A percentile compares a stretch with the other conserved stretches of the same genome.
Conservation (phyloP, 768 basidiomycete species). For the Sistotremastrum suecicum region DNA sequence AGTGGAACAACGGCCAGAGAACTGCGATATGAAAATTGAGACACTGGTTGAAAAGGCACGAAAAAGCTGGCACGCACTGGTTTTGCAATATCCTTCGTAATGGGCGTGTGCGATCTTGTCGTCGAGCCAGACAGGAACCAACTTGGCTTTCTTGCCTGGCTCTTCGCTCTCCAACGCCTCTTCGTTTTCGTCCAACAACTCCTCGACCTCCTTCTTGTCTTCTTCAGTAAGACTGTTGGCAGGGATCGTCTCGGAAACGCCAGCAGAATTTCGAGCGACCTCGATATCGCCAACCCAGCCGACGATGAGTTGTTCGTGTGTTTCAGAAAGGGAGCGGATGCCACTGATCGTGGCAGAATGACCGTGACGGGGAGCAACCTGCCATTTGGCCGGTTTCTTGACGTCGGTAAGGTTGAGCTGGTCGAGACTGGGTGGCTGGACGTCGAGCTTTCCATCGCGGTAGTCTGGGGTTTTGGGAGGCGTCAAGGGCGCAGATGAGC, state of each 20-base stretch:
- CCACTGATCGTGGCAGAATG: slow-evolving; percentile 94
- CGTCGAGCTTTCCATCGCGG: slow-evolving; percentile 19
- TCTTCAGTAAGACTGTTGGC: slow-evolving; percentile 36
- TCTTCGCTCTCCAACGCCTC: slow-evolving; percentile 17
- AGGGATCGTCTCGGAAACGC: slow-evolving; percentile 27
- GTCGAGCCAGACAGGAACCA: slow-evolving; percentile 85
- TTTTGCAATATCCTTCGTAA: slow-evolving; percentile 97
- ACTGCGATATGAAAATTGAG: slow-evolving; percentile 28
- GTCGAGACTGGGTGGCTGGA: slow-evolving; percentile 65
- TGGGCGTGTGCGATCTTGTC: slow-evolving; percentile 84
- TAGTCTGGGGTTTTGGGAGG: slow-evolving; percentile 14
- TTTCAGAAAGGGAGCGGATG: slow-evolving; percentile 67
- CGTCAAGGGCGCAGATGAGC: slow-evolving; percentile 37
- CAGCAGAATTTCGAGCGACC: slow-evolving; percentile 23
- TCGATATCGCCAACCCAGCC: slow-evolving; percentile 91
- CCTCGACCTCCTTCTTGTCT: slow-evolving; percentile 54
- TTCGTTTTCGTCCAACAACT: slow-evolving; percentile 45
- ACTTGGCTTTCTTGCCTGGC: slow-evolving; percentile 40
- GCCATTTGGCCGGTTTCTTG: slow-evolving; percentile 37
- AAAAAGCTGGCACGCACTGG: slow-evolving; percentile 44
- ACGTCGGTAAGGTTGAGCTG: slow-evolving; percentile 37
- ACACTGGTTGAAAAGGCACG: slow-evolving; percentile 7
- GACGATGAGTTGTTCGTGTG: slow-evolving; percentile 82
- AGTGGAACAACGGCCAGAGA: slow-evolving; percentile 97
- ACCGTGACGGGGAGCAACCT: slow-evolving; percentile 64